Percentiles rank a stretch among this genome's conserved stretches.
Conservation (phyloP, 2,329 filamentous ascomycete species). For the Diaporthe vaccinii region DNA sequence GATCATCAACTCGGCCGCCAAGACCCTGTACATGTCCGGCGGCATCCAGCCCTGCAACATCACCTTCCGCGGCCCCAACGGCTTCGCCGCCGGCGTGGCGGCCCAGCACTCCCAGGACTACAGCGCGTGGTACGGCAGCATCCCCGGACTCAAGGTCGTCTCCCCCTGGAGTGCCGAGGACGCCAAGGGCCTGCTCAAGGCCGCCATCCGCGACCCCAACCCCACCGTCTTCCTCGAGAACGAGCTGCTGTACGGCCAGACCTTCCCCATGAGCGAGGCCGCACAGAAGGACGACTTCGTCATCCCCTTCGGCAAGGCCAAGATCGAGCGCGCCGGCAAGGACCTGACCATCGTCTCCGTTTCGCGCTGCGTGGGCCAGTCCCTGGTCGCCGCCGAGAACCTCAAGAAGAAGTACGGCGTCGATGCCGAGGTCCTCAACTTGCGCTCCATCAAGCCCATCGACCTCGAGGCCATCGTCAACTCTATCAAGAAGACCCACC, state of each 20-base stretch:
- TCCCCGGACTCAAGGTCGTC: constrained; percentile 97
- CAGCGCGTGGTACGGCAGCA: constrained; percentile 98
- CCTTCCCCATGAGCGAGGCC: constrained; percentile 97
- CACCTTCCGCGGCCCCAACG: constrained; percentile 99
- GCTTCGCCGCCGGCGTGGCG: constrained; percentile 94
- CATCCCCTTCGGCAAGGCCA: constrained; percentile 97
- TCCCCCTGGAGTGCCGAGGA: constrained; percentile 97
- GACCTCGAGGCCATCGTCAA: constrained; percentile 96
- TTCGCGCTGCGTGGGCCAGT: constrained; percentile 95
- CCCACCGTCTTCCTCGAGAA: constrained; percentile 93
- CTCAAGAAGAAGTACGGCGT: constrained; percentile 97
- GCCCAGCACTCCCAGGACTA: constrained; percentile 99
- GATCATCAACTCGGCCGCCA: constrained; percentile 98
- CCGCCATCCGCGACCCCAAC: constrained; percentile 98
- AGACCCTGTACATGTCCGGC: constrained; percentile 99
- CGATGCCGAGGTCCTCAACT: constrained; percentile 96
- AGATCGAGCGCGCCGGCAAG: constrained; percentile 96
- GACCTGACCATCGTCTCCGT: constrained; percentile 96
- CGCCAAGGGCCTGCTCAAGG: constrained; percentile 97
- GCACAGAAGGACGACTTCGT: constrained; percentile 98
- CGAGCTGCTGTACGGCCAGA: constrained; percentile 91
- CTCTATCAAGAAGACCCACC: constrained; percentile 98
- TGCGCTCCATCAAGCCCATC: constrained; percentile 96
- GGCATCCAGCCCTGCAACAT: constrained; percentile 99
- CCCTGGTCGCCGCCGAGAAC: constrained; percentile 87